Evolutionary conservation across 2,329 filamentous ascomycete genomes (phyloP), one percentile per base, ranked within the genome.

Genomic region (Mariannaea sp.): DNA sequence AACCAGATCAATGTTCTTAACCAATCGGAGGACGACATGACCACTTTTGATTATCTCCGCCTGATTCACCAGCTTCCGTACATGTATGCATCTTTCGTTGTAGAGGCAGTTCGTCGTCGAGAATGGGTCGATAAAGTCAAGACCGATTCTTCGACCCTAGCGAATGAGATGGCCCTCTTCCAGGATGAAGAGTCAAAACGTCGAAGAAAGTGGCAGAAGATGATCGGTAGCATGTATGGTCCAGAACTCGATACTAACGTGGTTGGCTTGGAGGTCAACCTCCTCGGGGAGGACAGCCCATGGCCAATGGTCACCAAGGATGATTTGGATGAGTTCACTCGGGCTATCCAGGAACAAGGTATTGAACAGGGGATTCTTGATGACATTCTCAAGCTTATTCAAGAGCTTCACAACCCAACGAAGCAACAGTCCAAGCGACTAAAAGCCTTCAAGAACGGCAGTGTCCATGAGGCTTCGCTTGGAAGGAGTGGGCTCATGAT

Each of bases 391-490:
- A 89, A 91, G 66, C 82, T 92, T 14, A 81, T 95, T 55, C 85
- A 86, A 56, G 92, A 96, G 48, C 79, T 97, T 12, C 87, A 87
- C 68, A 84, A 82, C 50, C 92, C 93, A 3, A 94, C 90, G 0
- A 91, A 88, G 64, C 90, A 94, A 69, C 92, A 96, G 68, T 84
- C 87, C 56, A 92, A 91, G 71, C 85, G 91, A 52, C 84, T 94
- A 6, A 96, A 93, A 70, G 92, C 91, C 5, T 97, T 99, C 77
- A 97, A 97, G 69, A 94, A 95, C 68, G 94, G 94, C 13, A 97
- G 94, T 68, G 83, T 97, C 30, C 92, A 97, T 65, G 94, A 97
- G 69, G 87, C 88, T n/a, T 85, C 84, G 3, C 81, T 97, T 56
- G 91, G 91, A n/a, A 85, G 88, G 65, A 95, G 90, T 60, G 93